Evolutionary conservation across 305 asterid genomes (phyloP).

Genomic region (Coffea humblotiana): DNA sequence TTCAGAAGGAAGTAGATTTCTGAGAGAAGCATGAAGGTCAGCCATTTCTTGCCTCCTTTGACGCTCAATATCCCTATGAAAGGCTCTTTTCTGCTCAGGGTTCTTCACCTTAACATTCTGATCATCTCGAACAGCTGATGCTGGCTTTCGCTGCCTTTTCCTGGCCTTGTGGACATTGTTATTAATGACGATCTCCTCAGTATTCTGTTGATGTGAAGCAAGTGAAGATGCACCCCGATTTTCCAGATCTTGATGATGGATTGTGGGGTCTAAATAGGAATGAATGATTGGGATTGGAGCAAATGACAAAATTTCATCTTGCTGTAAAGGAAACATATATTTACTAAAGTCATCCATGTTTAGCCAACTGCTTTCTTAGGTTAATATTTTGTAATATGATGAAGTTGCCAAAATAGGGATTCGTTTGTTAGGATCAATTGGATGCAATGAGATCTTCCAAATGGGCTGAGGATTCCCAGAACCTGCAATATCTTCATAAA

Average conservation of each 20-base stretch:
- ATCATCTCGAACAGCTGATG: not conserved
- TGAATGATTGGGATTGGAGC: not conserved
- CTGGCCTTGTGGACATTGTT: not conserved
- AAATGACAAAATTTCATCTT: conserved; percentile 9
- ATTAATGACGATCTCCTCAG: not conserved
- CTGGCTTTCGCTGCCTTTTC: not conserved
- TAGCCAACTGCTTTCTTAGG: conserved; percentile 1
- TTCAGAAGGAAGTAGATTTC: conserved; percentile 36
- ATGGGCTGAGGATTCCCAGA: conserved; percentile 21
- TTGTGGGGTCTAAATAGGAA: conserved; percentile 3
- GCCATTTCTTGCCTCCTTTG: conserved; percentile 36
- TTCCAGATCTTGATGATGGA: conserved; percentile 22
- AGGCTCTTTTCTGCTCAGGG: conserved; percentile 11
- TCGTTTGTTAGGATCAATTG: conserved; percentile 13
- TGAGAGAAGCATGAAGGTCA: conserved; percentile 30
- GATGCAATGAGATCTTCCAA: conserved; percentile 11
- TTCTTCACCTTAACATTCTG: not conserved
- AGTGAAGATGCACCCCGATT: not conserved
- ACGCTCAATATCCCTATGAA: conserved; percentile 31
- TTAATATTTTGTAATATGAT: not conserved
- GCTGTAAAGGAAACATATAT: conserved; percentile 5
- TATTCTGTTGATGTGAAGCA: not conserved
- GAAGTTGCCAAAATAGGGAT: conserved; percentile 3
- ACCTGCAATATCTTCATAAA: conserved; percentile 11
- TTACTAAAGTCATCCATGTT: conserved; percentile 21